Percentiles rank a stretch among this genome's conserved stretches.
Conservation (phyloP, 768 basidiomycete species). For the Kockovaella imperatae region DNA sequence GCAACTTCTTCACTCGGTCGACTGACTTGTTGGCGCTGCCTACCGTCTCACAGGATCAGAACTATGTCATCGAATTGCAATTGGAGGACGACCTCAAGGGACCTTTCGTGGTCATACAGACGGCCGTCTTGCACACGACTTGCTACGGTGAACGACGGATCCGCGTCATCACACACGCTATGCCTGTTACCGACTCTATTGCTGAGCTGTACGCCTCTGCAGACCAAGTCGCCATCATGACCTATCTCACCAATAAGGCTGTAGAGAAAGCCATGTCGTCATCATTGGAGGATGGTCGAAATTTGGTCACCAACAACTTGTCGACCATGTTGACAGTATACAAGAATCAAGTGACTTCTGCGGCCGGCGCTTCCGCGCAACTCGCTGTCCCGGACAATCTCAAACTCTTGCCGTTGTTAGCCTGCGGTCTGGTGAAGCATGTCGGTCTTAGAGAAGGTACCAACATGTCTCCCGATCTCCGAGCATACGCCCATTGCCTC, state of each 20-base stretch:
- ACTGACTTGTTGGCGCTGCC: slow-evolving; percentile 95
- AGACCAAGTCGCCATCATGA: slow-evolving; percentile 78
- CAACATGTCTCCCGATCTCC: slow-evolving; percentile 91
- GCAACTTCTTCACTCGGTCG: slow-evolving; percentile 96
- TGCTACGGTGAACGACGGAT: slow-evolving; percentile 79
- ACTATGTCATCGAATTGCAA: slow-evolving; percentile 89
- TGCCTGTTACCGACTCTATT: slow-evolving; percentile 78
- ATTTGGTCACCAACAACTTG: slow-evolving; percentile 72
- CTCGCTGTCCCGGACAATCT: slow-evolving; percentile 86
- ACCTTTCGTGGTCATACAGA: slow-evolving; percentile 89
- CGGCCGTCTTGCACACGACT: slow-evolving; percentile 87
- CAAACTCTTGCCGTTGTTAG: slow-evolving; percentile 84
- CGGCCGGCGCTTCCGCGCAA: slow-evolving; percentile 86
- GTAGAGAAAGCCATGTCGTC: slow-evolving; percentile 78
- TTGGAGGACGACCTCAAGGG: slow-evolving; percentile 88
- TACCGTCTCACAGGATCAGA: slow-evolving; percentile 91
- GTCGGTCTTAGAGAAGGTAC: slow-evolving; percentile 92
- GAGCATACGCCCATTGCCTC: slow-evolving; percentile 88
- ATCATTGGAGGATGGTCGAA: slow-evolving; percentile 82
- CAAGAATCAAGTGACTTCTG: slow-evolving; percentile 93
- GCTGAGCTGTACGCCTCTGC: slow-evolving; percentile 85
- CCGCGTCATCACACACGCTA: slow-evolving; percentile 76
- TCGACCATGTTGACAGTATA: slow-evolving; percentile 78
- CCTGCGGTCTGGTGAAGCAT: slow-evolving; percentile 88
- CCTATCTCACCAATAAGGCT: slow-evolving; percentile 81